phyloP scores from a whole-genome alignment of 2,329 filamentous ascomycete genomes.

The Diaporthe sp. region DNA sequence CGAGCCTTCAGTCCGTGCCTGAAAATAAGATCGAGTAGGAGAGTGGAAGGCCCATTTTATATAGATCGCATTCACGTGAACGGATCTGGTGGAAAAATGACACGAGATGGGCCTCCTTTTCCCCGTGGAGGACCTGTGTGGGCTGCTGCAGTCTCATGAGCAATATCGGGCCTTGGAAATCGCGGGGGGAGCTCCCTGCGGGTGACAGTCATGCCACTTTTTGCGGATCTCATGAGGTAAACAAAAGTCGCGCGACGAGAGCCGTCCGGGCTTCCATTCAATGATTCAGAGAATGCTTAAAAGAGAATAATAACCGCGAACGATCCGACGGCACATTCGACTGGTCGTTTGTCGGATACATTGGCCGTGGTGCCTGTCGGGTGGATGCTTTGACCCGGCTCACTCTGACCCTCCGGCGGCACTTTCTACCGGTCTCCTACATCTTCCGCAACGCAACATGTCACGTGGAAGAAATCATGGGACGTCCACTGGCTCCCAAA shows the following conservation, averaged over 20 bases:
- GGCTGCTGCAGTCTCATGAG: slow-evolving; percentile 32
- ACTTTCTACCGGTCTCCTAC: neutral
- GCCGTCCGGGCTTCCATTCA: neutral
- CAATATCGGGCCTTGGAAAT: slow-evolving; percentile 6
- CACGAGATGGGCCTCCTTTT: slow-evolving; percentile 21
- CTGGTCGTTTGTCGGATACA: neutral
- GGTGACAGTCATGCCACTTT: slow-evolving; percentile 41
- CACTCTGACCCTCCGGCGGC: neutral
- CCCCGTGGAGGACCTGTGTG: slow-evolving; percentile 24
- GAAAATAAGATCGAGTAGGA: neutral
- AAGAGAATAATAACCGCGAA: neutral
- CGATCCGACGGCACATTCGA: neutral
- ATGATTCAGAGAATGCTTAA: slow-evolving; percentile 22
- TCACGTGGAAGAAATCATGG: neutral
- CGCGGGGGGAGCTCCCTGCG: slow-evolving; percentile 7
- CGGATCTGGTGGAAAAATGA: neutral
- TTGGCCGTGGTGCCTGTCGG: neutral
- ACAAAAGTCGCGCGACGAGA: slow-evolving; percentile 8
- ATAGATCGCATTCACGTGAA: neutral
- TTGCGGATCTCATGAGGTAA: slow-evolving; percentile 34
- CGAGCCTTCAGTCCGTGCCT: neutral
- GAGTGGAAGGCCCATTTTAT: neutral
- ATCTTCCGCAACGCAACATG: neutral
- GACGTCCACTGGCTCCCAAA: neutral
- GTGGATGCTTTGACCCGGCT: neutral